These are phyloP conservation scores for Yamagishiella unicocca DNA, from an alignment of 139 green algal genomes.

Conservation along the genomic window DNA sequence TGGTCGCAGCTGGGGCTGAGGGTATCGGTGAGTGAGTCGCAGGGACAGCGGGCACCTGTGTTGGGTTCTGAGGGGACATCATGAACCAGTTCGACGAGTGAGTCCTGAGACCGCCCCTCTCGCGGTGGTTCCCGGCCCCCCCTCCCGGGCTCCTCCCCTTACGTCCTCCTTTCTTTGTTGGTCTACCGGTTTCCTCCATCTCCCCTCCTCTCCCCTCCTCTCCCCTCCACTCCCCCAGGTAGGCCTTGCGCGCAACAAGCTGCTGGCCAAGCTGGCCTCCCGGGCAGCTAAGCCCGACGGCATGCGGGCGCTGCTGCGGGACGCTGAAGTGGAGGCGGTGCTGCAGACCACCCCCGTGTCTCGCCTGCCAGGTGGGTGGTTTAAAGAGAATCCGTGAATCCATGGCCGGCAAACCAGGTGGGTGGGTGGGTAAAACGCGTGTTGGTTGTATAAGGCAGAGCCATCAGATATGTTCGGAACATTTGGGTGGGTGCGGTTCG, in stretches of 20 bases:
- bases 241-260: conserved; percentile 78
- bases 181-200: too few species aligned
- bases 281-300: conserved; percentile 79
- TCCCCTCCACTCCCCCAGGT: background rate
- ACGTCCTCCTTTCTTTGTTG: background rate
- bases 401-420: too few species aligned
- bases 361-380: background rate
- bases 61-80: background rate
- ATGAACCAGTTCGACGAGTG: background rate
- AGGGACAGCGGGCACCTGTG: background rate
- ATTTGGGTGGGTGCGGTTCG: background rate
- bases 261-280: conserved; percentile 79
- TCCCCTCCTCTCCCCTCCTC: too few species aligned
- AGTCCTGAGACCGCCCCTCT: background rate
- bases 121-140: background rate
- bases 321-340: background rate
- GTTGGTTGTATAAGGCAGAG: too few species aligned
- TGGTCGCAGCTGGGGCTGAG: conserved; percentile 4
- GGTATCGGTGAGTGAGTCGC: background rate
- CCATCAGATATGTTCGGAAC: too few species aligned
- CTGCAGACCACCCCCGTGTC: background rate
- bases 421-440: too few species aligned
- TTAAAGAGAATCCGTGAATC: background rate
- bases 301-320: conserved; percentile 42
- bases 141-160: background rate